Conservation (phyloP, 805 yeast species). For the Ogataea nonfermentans region DNA sequence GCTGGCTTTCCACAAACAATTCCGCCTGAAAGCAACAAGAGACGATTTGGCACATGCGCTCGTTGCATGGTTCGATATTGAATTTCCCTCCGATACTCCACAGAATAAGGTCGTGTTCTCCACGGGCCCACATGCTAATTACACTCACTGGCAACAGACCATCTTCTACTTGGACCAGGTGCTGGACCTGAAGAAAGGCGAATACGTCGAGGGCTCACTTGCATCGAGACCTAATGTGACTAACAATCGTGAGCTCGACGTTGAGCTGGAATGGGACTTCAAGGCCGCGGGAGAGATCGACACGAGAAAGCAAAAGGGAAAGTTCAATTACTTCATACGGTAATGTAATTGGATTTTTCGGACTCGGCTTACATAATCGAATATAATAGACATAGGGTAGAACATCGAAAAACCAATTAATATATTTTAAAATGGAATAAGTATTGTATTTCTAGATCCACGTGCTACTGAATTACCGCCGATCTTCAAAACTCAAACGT, state of each 20-base stretch:
- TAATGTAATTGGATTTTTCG: slow-evolving; percentile 31
- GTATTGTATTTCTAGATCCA: background rate
- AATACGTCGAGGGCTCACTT: slow-evolving; percentile 65
- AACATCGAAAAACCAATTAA: background rate
- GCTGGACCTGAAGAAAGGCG: slow-evolving; percentile 73
- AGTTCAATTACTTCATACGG: slow-evolving; percentile 70
- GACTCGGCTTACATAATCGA: too few relatives aligned
- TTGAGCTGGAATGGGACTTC: slow-evolving; percentile 63
- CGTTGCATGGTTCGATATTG: slow-evolving; percentile 93
- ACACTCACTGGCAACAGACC: slow-evolving; percentile 99
- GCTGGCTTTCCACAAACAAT: slow-evolving; percentile 70
- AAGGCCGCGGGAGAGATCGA: slow-evolving; percentile 38
- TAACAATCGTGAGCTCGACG: slow-evolving; percentile 90
- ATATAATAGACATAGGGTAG: too few relatives aligned
- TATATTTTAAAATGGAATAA: background rate
- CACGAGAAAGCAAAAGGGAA: slow-evolving; percentile 55
- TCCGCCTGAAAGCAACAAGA: slow-evolving; percentile 69
- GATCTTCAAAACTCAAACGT: background rate
- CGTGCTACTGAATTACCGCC: background rate
- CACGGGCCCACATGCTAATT: slow-evolving; percentile 91
- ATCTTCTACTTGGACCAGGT: slow-evolving; percentile 88
- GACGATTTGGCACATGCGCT: slow-evolving; percentile 85
- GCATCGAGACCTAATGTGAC: slow-evolving; percentile 70
- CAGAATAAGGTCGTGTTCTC: slow-evolving; percentile 69
- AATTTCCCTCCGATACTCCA: slow-evolving; percentile 62